A percentile compares a stretch with the other conserved stretches of the same genome.
phyloP scores from a whole-genome alignment of 2,329 filamentous ascomycete species.

The Phialocephala subalpina region DNA sequence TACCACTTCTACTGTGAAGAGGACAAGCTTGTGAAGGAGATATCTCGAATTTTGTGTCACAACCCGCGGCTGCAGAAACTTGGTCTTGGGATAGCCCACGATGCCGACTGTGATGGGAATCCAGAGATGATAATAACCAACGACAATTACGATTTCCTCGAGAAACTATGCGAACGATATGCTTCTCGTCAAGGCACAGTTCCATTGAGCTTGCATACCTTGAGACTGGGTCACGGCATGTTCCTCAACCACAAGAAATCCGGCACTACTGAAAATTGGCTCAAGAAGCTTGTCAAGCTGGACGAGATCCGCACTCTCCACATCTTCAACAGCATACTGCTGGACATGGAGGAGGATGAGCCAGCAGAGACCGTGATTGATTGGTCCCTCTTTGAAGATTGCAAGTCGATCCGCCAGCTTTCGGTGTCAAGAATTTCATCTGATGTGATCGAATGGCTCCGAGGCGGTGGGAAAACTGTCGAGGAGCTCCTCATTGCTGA shows the following conservation, averaged over 20 bases:
- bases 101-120: neutral
- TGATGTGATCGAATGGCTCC: neutral
- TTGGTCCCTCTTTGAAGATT: neutral
- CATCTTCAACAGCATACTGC: neutral
- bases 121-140: neutral
- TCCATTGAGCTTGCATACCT: neutral
- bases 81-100: neutral
- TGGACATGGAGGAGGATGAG: neutral
- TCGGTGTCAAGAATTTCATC: neutral
- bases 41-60: neutral
- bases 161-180: neutral
- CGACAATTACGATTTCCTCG: neutral
- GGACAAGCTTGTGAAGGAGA: neutral
- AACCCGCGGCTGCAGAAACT: neutral
- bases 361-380: neutral
- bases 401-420: neutral
- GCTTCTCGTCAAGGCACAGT: neutral
- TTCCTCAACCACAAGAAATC: neutral
- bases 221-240: neutral
- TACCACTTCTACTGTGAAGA: constrained; percentile 3
- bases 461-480: neutral
- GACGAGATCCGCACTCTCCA: neutral
- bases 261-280: neutral
- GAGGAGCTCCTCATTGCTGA: neutral
- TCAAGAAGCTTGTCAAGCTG: neutral